A percentile compares a stretch with the other conserved stretches of the same genome.
phyloP scores from a whole-genome alignment of 2,329 filamentous ascomycete genomes.

The Aspergillus sp. region DNA sequence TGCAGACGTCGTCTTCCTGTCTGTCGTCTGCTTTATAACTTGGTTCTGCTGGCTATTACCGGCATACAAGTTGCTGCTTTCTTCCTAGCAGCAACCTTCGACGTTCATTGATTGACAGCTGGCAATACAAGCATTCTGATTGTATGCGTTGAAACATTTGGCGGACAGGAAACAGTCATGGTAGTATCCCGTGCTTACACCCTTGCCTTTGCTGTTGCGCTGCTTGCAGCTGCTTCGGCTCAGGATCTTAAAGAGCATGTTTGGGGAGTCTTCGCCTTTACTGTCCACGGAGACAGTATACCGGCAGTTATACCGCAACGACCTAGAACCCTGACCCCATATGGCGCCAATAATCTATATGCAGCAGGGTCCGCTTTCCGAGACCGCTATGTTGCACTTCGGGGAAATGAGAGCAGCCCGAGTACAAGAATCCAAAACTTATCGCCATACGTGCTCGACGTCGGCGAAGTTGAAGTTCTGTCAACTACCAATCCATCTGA shows the following conservation, averaged over 20 bases:
- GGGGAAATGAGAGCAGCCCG: slow-evolving; percentile 19
- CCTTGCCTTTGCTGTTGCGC: slow-evolving; percentile 13
- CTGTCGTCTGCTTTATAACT: not conserved
- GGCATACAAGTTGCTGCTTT: not conserved
- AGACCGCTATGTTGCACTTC: slow-evolving; percentile 50
- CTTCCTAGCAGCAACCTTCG: not conserved
- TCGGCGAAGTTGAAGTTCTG: slow-evolving; percentile 49
- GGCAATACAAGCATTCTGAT: not conserved
- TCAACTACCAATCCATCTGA: slow-evolving; percentile 50
- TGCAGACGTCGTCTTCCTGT: not conserved
- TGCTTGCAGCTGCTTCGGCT: slow-evolving; percentile 20
- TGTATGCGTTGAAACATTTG: not conserved
- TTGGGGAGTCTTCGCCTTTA: slow-evolving; percentile 54
- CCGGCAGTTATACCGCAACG: slow-evolving; percentile 40
- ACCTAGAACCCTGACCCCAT: slow-evolving; percentile 47
- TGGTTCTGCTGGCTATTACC: not conserved
- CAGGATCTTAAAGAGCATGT: slow-evolving; percentile 35
- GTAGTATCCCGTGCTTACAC: slow-evolving; percentile 6
- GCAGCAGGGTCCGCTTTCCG: slow-evolving; percentile 53
- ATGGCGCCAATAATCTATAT: slow-evolving; percentile 57
- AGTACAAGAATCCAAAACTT: slow-evolving; percentile 46
- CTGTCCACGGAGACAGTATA: slow-evolving; percentile 56
- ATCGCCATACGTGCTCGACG: slow-evolving; percentile 44
- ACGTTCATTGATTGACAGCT: not conserved
- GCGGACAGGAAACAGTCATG: slow-evolving; percentile 5